Evolutionary conservation across 495 filamentous ascomycete genomes (phyloP).

Genomic region (Aspergillus cavernicola): DNA sequence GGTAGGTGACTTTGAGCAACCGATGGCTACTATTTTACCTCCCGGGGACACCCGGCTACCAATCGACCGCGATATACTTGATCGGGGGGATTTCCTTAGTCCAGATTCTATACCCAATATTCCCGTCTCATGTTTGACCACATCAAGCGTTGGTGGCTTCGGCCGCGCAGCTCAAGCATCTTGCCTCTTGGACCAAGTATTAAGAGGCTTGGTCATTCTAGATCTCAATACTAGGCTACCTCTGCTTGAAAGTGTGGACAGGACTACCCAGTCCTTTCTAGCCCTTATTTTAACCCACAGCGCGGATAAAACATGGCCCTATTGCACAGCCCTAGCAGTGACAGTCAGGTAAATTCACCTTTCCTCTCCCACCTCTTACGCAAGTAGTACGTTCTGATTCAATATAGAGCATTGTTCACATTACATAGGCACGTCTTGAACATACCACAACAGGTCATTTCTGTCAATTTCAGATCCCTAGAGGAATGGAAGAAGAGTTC

Average conservation of each 20-base stretch:
- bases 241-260: constrained; percentile 18
- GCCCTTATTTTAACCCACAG: constrained; percentile 22
- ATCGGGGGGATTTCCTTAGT: not conserved
- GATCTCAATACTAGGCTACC: constrained; percentile 15
- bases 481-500: constrained; percentile 2
- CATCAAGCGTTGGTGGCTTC: constrained; percentile 14
- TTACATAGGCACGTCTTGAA: constrained; percentile 1
- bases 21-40: constrained; percentile 8
- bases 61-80: constrained; percentile 4
- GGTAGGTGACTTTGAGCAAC: not conserved
- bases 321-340: constrained; percentile 27
- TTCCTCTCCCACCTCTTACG: not conserved
- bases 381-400: too few species aligned
- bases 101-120: not conserved
- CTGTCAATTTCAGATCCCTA: not conserved
- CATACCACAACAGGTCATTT: not conserved
- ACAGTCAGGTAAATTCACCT: constrained; percentile 20
- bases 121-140: not conserved
- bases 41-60: constrained; percentile 6
- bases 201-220: constrained; percentile 14
- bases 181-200: constrained; percentile 29
- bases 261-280: constrained; percentile 18
- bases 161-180: constrained; percentile 28
- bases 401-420: not conserved
- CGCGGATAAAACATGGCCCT: constrained; percentile 17